Conservation (phyloP, 208 protist species). For the Trypanosoma congolense region DNA sequence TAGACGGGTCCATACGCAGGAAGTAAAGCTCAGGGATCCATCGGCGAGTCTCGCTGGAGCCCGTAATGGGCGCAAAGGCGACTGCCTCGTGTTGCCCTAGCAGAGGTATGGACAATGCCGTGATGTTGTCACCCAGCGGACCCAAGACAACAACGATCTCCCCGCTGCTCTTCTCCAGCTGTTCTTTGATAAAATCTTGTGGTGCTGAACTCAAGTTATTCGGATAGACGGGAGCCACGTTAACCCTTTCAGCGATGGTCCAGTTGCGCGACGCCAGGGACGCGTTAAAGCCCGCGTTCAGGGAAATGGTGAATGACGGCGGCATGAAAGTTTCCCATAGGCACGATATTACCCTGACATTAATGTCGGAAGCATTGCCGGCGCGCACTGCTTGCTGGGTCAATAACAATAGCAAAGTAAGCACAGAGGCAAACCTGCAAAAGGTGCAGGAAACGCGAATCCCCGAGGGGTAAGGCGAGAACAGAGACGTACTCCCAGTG, state of each 20-base stretch:
- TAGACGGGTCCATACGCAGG: slow-evolving; percentile 27
- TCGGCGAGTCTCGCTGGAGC: slow-evolving; percentile 25
- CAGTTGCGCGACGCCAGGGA: background rate
- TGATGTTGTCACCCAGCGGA: slow-evolving; percentile 16
- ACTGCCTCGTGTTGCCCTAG: background rate
- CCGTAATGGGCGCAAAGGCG: slow-evolving; percentile 30
- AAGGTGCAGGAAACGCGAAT: too few relatives aligned
- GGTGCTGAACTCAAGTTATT: background rate
- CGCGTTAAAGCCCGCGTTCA: background rate
- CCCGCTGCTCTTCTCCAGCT: background rate
- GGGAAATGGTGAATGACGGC: background rate
- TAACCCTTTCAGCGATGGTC: background rate
- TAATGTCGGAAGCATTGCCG: background rate
- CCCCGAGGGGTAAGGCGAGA: too few relatives aligned
- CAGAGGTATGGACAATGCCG: background rate
- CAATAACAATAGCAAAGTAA: background rate
- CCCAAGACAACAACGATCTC: slow-evolving; percentile 29
- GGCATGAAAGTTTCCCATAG: background rate
- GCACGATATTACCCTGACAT: background rate
- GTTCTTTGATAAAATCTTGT: background rate
- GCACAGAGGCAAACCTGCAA: too few relatives aligned
- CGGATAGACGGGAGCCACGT: background rate
- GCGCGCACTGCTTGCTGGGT: background rate
- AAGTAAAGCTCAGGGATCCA: slow-evolving; percentile 41
- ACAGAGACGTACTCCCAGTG: too few relatives aligned